Conservation (phyloP, 2,329 filamentous ascomycete genomes). For the Colletotrichum ledebouriae region DNA sequence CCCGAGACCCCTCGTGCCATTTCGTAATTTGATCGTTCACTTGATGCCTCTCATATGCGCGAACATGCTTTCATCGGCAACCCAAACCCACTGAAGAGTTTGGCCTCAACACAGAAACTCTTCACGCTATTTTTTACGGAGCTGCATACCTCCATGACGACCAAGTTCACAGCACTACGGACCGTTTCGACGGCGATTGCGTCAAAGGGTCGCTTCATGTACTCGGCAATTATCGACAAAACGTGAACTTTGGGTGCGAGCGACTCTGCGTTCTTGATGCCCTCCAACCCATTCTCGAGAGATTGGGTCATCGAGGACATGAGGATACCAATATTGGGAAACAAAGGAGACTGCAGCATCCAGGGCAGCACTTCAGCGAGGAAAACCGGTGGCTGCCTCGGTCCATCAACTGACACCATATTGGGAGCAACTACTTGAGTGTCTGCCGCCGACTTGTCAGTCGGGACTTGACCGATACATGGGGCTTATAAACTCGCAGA, state of each 20-base stretch:
- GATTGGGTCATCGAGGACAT: conserved; percentile 49
- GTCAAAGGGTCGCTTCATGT: conserved; percentile 43
- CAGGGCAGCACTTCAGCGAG: conserved; percentile 47
- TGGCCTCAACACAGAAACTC: not conserved
- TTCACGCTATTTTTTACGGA: no score
- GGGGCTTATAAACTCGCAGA: conserved; percentile 45
- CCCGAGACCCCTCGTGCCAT: conserved; percentile 46
- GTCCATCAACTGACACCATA: conserved; percentile 50
- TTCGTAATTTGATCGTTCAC: conserved; percentile 47
- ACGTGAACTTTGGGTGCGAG: conserved; percentile 47
- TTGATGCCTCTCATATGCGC: conserved; percentile 50
- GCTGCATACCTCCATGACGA: conserved; percentile 48
- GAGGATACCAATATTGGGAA: conserved; percentile 49
- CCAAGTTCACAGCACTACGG: conserved; percentile 48
- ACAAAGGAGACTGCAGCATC: conserved; percentile 50
- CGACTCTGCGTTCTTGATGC: conserved; percentile 46
- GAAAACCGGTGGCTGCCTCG: conserved; percentile 45
- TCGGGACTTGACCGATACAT: not conserved
- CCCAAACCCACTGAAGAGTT: conserved; percentile 43
- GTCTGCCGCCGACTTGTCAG: conserved; percentile 40
- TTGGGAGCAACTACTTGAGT: conserved; percentile 48
- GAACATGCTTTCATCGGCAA: conserved; percentile 49
- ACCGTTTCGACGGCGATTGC: conserved; percentile 47
- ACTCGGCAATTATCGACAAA: conserved; percentile 47
- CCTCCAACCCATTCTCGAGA: conserved; percentile 42